Evolutionary conservation across 148 eudicot species (phyloP).

Genomic region (Cornus kousa): DNA sequence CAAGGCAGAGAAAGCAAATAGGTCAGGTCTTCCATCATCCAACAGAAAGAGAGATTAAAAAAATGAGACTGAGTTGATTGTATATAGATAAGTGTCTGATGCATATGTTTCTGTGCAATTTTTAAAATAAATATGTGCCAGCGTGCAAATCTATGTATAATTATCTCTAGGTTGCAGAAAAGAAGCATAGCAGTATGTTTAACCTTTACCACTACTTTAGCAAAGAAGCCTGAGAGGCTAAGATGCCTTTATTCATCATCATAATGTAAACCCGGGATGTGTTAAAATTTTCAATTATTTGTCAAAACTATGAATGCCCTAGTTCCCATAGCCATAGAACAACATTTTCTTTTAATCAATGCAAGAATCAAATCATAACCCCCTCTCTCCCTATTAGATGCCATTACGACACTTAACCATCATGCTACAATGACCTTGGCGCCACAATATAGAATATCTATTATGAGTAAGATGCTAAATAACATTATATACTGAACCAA

Average conservation of each 20-base stretch:
- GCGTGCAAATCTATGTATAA: not conserved
- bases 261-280: not conserved
- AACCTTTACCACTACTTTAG: not conserved
- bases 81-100: not conserved
- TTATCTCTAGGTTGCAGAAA: too few species aligned
- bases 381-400: too few species aligned
- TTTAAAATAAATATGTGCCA: not conserved
- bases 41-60: too few species aligned
- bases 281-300: too few species aligned
- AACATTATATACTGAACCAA: not conserved
- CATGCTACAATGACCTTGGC: too few species aligned
- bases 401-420: too few species aligned
- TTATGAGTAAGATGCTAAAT: not conserved
- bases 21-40: too few species aligned
- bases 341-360: too few species aligned
- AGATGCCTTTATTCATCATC: not conserved
- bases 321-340: not conserved
- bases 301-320: not conserved
- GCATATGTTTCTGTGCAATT: not conserved
- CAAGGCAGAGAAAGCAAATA: too few species aligned
- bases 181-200: not conserved
- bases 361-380: too few species aligned
- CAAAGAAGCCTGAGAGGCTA: not conserved
- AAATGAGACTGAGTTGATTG: not conserved
- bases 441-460: too few species aligned